Percentiles rank a stretch among this genome's conserved stretches.
phyloP scores from a whole-genome alignment of 2,329 filamentous ascomycete species.

The Scedosporium dehoogii region DNA sequence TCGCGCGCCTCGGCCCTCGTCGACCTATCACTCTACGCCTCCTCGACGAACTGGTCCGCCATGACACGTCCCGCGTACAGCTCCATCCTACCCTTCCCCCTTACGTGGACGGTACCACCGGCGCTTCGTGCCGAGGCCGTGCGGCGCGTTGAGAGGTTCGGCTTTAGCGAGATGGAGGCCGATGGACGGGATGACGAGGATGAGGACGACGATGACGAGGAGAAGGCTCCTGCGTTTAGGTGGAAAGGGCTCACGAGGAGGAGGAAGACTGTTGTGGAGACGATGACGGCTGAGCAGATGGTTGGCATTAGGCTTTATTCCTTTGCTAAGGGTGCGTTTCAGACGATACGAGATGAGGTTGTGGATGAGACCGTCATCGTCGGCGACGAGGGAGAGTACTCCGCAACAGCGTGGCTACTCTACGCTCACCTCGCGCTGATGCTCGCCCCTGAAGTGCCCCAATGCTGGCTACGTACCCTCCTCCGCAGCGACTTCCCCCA shows the following conservation, averaged over 20 bases:
- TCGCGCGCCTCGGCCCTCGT: conserved; percentile 67
- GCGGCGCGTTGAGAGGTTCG: conserved; percentile 58
- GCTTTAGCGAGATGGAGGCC: conserved; percentile 57
- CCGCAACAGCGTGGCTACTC: conserved; percentile 65
- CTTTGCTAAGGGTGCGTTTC: conserved; percentile 59
- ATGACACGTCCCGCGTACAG: conserved; percentile 74
- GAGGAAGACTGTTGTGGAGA: conserved; percentile 47
- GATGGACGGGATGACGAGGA: conserved; percentile 30
- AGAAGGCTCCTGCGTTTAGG: conserved; percentile 28
- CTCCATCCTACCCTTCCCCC: conserved; percentile 69
- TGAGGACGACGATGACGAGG: conserved; percentile 19
- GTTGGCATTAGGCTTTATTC: conserved; percentile 68
- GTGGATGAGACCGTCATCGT: conserved; percentile 24
- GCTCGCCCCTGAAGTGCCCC: conserved; percentile 38
- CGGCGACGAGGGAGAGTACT: conserved; percentile 14
- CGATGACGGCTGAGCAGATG: conserved; percentile 61
- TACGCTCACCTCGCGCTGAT: conserved; percentile 74
- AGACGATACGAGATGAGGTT: conserved; percentile 29
- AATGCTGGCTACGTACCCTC: conserved; percentile 27
- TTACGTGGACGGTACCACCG: conserved; percentile 78
- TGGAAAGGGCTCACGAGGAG: conserved; percentile 22
- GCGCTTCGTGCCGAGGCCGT: conserved; percentile 61
- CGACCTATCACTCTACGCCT: conserved; percentile 82
- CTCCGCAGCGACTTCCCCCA: conserved; percentile 16
- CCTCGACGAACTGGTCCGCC: conserved; percentile 74